phyloP scores from a whole-genome alignment of 73 alveolate species.

The Tetrahymena borealis region DNA sequence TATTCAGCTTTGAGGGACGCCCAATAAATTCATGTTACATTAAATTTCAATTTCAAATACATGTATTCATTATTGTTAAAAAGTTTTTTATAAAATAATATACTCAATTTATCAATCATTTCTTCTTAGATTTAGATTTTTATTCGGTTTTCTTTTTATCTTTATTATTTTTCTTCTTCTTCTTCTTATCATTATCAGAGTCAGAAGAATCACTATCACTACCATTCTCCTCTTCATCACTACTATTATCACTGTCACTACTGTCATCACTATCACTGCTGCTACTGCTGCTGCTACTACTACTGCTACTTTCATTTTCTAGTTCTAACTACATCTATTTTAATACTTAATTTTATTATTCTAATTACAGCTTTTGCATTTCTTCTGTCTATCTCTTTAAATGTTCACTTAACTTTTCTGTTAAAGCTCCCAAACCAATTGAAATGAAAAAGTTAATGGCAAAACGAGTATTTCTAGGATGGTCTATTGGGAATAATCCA shows the following conservation, averaged over 20 bases:
- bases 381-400: not conserved
- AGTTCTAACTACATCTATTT: not conserved
- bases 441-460: constrained; percentile 96
- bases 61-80: too few species aligned
- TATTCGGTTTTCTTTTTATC: not conserved
- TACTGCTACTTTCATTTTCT: constrained; percentile 9
- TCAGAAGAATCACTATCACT: not conserved
- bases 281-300: constrained; percentile 18
- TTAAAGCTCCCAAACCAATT: constrained; percentile 96
- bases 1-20: too few species aligned
- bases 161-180: not conserved
- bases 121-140: not conserved
- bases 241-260: constrained; percentile 23
- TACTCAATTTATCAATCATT: not conserved
- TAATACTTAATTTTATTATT: not conserved
- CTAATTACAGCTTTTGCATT: not conserved
- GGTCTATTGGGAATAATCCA: constrained; percentile 92
- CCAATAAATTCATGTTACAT: too few species aligned
- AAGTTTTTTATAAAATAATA: too few species aligned
- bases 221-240: not conserved
- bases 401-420: constrained; percentile 84
- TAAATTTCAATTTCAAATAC: not conserved
- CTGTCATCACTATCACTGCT: not conserved
- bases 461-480: constrained; percentile 94
- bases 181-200: not conserved